Percentiles rank a stretch among this genome's conserved stretches.
Evolutionary conservation across 2,329 filamentous ascomycete species (phyloP).

Genomic region (Sphaerostilbella broomeana): DNA sequence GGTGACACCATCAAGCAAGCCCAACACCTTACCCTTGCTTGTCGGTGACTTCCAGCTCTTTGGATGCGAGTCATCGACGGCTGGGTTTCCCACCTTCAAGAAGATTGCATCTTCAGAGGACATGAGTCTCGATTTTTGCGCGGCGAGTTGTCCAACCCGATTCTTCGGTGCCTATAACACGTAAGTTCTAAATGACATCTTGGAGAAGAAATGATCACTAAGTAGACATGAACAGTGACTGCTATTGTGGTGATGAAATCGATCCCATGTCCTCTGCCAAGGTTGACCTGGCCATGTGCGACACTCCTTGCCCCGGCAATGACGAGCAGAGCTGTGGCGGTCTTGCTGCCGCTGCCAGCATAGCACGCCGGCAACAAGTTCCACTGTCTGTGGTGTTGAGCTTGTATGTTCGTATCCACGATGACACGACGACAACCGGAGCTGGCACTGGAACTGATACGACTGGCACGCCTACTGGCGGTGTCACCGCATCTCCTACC

Average conservation of each 20-base stretch:
- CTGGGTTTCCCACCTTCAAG: conserved; percentile 21
- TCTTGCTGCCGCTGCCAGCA: conserved; percentile 10
- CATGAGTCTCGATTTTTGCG: conserved; percentile 23
- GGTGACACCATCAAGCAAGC: background rate
- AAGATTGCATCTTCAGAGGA: conserved; percentile 9
- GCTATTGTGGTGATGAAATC: conserved; percentile 24
- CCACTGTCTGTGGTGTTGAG: conserved; percentile 12
- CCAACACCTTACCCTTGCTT: conserved; percentile 12
- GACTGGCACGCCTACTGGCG: background rate
- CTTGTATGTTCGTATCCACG: conserved; percentile 16
- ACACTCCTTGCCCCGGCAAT: conserved; percentile 24
- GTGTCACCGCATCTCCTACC: background rate
- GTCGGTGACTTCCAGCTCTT: conserved; percentile 19
- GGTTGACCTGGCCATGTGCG: conserved; percentile 19
- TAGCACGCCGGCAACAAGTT: conserved; percentile 18
- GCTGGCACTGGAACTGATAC: no score
- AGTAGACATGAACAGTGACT: no score
- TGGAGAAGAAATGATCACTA: no score
- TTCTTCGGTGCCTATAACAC: conserved; percentile 23
- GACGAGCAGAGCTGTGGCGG: conserved; percentile 22
- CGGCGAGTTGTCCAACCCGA: conserved; percentile 16
- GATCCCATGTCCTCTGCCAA: conserved; percentile 8
- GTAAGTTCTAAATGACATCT: conserved; percentile 15
- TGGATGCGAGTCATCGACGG: conserved; percentile 22
- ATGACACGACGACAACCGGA: conserved; percentile 1